A percentile compares a stretch with the other conserved stretches of the same genome.
phyloP scores from a whole-genome alignment of 2,329 filamentous ascomycete genomes.

The Mollisiaceae sp. region DNA sequence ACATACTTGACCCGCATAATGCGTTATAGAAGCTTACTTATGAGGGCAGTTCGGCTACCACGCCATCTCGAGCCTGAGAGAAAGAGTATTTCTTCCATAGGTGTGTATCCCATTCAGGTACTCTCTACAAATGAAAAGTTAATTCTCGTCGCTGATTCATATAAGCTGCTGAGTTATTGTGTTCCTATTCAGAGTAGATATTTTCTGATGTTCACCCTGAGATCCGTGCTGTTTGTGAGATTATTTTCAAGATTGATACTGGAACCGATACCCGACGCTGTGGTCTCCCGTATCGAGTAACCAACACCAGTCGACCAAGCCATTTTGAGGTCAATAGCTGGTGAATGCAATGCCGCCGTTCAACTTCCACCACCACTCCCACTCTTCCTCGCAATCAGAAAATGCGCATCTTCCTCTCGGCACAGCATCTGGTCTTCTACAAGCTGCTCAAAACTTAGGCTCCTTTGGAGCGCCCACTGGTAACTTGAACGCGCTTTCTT shows the following conservation, averaged over 20 bases:
- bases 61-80: too few species aligned
- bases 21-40: too few species aligned
- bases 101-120: background rate
- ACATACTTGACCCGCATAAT: too few species aligned
- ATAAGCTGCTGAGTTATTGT: background rate
- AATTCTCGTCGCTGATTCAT: background rate
- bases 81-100: too few species aligned
- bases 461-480: slow-evolving; percentile 23
- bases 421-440: slow-evolving; percentile 20
- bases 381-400: slow-evolving; percentile 15
- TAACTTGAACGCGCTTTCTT: slow-evolving; percentile 19
- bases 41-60: too few species aligned
- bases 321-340: background rate
- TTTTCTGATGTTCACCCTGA: background rate
- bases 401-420: slow-evolving; percentile 18
- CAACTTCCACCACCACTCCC: slow-evolving; percentile 10
- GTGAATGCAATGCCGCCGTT: slow-evolving; percentile 12
- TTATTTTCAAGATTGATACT: background rate
- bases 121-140: background rate
- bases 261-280: background rate
- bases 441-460: slow-evolving; percentile 24
- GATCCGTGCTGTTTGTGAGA: slow-evolving; percentile 1
- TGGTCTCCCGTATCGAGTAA: background rate
- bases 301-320: background rate
- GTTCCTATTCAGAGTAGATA: too few species aligned